Evolutionary conservation across 495 filamentous ascomycete species (phyloP).

Genomic region (Penicillium egyptiacum): DNA sequence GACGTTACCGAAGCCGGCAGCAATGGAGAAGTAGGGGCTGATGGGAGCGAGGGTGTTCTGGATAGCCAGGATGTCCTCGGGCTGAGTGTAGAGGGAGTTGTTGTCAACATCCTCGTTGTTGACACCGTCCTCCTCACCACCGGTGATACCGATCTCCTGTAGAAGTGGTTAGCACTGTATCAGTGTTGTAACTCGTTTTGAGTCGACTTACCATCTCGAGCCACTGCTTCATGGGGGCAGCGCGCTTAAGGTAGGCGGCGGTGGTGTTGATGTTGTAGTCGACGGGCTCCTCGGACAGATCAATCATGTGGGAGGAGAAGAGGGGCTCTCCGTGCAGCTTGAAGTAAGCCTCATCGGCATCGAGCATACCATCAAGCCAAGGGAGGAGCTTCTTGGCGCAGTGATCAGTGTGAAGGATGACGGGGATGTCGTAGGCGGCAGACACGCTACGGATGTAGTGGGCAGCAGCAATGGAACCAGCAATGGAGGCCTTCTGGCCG

Average conservation of each 20-base stretch:
- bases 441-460: conserved; percentile 92
- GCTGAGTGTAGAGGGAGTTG: conserved; percentile 94
- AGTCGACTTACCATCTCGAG: conserved; percentile 81
- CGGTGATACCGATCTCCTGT: conserved; percentile 87
- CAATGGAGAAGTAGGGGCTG: conserved; percentile 94
- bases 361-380: conserved; percentile 95
- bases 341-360: conserved; percentile 89
- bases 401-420: conserved; percentile 90
- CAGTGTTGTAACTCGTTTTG: background rate
- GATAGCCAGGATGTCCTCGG: conserved; percentile 89
- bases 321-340: conserved; percentile 89
- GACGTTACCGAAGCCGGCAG: conserved; percentile 97
- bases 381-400: conserved; percentile 93
- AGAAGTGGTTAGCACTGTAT: conserved; percentile 11
- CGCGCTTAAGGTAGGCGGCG: conserved; percentile 84
- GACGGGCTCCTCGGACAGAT: conserved; percentile 84
- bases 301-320: conserved; percentile 97
- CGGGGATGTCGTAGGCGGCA: conserved; percentile 84
- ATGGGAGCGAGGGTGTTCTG: conserved; percentile 77
- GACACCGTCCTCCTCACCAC: conserved; percentile 90
- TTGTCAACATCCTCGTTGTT: conserved; percentile 81
- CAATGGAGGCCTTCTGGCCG: conserved; percentile 84
- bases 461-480: conserved; percentile 81
- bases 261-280: conserved; percentile 90
- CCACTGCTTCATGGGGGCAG: conserved; percentile 95